A percentile compares a stretch with the other conserved stretches of the same genome.
Evolutionary conservation across 164 flowering plant species (phyloP).

Genomic region (Tinospora cordifolia): DNA sequence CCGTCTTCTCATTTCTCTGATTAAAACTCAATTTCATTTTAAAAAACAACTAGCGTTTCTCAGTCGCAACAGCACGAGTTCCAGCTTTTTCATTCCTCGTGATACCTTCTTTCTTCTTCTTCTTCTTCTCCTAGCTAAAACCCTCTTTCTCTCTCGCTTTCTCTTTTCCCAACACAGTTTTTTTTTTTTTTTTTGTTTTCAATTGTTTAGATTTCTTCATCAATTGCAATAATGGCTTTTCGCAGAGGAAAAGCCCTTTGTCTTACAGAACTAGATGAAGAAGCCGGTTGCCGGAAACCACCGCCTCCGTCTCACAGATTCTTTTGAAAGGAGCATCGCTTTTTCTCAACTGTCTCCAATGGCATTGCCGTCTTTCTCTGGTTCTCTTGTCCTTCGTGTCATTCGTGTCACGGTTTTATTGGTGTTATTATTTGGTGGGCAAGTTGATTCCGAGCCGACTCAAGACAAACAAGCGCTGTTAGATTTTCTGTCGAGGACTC

Average conservation of each 20-base stretch:
- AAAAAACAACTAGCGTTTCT: no score
- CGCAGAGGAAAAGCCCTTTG: conserved; percentile 3
- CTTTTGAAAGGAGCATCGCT: not conserved
- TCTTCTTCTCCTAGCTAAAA: not conserved
- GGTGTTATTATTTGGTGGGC: conserved; percentile 1
- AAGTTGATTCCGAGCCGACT: conserved; percentile 43
- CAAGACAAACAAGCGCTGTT: conserved; percentile 74
- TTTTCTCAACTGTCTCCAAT: conserved; percentile 9
- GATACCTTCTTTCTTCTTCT: conserved; percentile 5
- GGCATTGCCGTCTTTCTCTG: conserved; percentile 21
- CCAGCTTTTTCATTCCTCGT: conserved; percentile 11
- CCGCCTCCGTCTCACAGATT: not conserved
- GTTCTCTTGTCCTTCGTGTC: conserved; percentile 3
- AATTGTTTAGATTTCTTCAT: conserved; percentile 15
- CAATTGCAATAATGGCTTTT: conserved; percentile 3
- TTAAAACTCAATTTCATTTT: no score
- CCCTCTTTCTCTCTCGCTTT: not conserved
- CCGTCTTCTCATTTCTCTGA: not conserved
- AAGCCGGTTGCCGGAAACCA: not conserved
- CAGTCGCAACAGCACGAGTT: not conserved
- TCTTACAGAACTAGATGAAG: not conserved
- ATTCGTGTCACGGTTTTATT: not conserved
- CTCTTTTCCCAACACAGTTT: not conserved
- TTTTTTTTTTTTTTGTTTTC: conserved; percentile 3
- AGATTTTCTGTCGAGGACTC: conserved; percentile 37